Evolutionary conservation across 2,329 filamentous ascomycete species (phyloP).

Genomic region (Magnaporthales sp.): DNA sequence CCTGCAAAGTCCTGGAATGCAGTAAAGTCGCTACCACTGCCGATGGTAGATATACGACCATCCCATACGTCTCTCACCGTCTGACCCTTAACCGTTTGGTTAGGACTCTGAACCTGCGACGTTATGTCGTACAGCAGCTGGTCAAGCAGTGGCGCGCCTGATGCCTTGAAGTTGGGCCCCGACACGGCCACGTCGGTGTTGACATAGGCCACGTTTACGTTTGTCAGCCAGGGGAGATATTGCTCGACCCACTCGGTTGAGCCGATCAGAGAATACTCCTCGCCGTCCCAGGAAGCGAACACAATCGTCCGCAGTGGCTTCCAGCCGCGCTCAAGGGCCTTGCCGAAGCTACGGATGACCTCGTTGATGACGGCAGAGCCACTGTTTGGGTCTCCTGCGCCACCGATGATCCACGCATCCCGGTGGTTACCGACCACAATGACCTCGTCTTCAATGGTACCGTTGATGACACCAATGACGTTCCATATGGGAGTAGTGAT

Average conservation of each 20-base stretch:
- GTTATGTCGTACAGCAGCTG: constrained; percentile 62
- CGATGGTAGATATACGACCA: constrained; percentile 55
- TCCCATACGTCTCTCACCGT: constrained; percentile 63
- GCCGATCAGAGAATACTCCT: constrained; percentile 80
- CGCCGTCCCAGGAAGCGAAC: constrained; percentile 75
- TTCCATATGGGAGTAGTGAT: constrained; percentile 80
- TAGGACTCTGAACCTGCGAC: constrained; percentile 56
- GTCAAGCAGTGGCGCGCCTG: constrained; percentile 69
- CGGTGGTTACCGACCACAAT: constrained; percentile 79
- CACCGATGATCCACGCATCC: constrained; percentile 66
- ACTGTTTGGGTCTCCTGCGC: constrained; percentile 73
- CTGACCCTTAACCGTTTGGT: constrained; percentile 62
- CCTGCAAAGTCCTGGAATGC: constrained; percentile 68
- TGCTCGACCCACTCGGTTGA: constrained; percentile 94
- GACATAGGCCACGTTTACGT: constrained; percentile 69
- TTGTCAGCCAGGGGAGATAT: constrained; percentile 70
- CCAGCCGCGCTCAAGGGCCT: constrained; percentile 64
- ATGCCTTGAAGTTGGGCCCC: constrained; percentile 54
- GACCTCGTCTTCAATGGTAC: constrained; percentile 75
- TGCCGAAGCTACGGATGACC: constrained; percentile 64
- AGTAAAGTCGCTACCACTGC: constrained; percentile 66
- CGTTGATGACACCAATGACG: constrained; percentile 87
- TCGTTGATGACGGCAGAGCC: constrained; percentile 76
- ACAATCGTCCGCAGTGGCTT: constrained; percentile 84
- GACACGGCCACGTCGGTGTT: constrained; percentile 73